These are phyloP conservation scores for Lactuca saligna DNA, from an alignment of 129 eudicot genomes.

Conservation along the genomic window DNA sequence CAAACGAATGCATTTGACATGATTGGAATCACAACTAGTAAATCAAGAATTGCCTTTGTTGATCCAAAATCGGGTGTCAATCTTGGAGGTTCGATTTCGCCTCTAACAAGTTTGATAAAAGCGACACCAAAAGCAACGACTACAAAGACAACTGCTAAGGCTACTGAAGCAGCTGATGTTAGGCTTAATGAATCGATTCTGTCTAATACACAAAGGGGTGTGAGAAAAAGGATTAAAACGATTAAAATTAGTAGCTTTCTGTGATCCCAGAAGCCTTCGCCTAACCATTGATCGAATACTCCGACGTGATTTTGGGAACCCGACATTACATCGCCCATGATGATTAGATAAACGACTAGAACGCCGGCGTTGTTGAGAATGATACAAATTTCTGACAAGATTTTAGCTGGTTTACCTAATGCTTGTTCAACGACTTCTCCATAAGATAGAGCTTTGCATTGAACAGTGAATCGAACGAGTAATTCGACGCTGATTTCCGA, in stretches of 20 bases:
- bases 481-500: constrained; percentile 81
- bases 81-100: constrained; percentile 68
- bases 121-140: constrained; percentile 63
- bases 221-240: constrained; percentile 60
- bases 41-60: constrained; percentile 52
- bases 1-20: constrained; percentile 87
- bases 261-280: constrained; percentile 86
- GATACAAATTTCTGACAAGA: constrained; percentile 70
- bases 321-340: constrained; percentile 87
- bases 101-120: constrained; percentile 63
- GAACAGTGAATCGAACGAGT: constrained; percentile 66
- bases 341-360: constrained; percentile 79
- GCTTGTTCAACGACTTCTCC: constrained; percentile 86
- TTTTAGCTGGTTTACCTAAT: constrained; percentile 65
- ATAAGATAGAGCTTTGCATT: constrained; percentile 66
- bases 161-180: constrained; percentile 92
- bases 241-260: constrained; percentile 63
- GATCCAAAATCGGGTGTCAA: constrained; percentile 77
- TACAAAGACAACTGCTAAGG: constrained; percentile 75
- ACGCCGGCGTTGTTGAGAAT: constrained; percentile 80
- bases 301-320: constrained; percentile 80
- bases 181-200: constrained; percentile 76
- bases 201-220: constrained; percentile 77
- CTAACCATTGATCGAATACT: constrained; percentile 80
- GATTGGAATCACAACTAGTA: constrained; percentile 83